Percentiles rank a stretch among this genome's conserved stretches.
phyloP scores from a whole-genome alignment of 805 yeast species.

The Suhomyces prunicola region DNA sequence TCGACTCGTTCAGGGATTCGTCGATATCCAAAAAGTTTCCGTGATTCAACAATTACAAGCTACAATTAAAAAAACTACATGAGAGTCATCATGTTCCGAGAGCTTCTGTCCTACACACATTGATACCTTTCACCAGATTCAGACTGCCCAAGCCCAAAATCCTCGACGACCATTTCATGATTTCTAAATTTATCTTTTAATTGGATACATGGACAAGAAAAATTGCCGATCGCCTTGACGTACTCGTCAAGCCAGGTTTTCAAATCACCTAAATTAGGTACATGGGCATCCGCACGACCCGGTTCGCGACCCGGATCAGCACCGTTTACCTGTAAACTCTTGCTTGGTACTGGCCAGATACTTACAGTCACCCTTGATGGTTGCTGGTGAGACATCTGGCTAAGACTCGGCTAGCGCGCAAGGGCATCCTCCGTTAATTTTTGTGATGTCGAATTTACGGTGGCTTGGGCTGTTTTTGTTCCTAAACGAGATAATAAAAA shows the following conservation, averaged over 20 bases:
- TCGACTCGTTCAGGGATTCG: background rate
- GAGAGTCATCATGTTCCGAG: background rate
- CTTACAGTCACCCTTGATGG: background rate
- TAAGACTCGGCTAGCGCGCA: background rate
- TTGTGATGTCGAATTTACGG: background rate
- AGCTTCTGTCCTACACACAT: background rate
- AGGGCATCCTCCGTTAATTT: background rate
- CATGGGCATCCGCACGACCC: background rate
- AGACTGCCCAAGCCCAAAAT: background rate
- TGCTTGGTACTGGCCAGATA: background rate
- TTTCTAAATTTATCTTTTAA: background rate
- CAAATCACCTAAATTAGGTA: background rate
- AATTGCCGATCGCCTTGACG: background rate
- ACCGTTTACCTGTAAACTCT: background rate
- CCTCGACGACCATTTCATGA: background rate
- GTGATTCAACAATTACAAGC: background rate
- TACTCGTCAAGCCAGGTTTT: background rate
- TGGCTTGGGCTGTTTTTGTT: background rate
- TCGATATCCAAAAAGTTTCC: background rate
- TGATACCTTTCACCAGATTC: background rate
- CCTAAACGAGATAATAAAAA: background rate
- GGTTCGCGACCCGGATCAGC: background rate
- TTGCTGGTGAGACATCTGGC: background rate
- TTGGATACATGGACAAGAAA: background rate
- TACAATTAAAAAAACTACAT: background rate